Percentiles rank a stretch among this genome's conserved stretches.
Conservation (phyloP, 176 grass and related monocot species). For the Raddia guianensis region DNA sequence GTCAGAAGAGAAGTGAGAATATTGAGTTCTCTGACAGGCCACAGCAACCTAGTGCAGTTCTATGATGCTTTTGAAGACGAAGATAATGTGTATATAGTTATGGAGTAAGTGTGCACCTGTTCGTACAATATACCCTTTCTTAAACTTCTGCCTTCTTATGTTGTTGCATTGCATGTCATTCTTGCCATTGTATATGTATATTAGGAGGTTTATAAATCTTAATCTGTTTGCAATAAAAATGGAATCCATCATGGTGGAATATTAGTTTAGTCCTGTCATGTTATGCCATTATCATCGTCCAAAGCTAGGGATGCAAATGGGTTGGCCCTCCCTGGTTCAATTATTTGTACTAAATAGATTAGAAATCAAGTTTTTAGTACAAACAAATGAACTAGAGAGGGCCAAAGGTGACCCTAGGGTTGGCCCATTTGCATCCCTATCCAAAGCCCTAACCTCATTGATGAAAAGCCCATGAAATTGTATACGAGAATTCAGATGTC, state of each 20-base stretch:
- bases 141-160: constrained; percentile 4
- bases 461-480: not conserved
- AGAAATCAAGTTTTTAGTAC: too few relatives aligned
- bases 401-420: too few relatives aligned
- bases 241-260: constrained; percentile 18
- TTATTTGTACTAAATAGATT: too few relatives aligned
- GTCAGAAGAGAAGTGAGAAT: constrained; percentile 98
- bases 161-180: constrained; percentile 24
- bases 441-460: not conserved
- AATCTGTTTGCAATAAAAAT: not conserved
- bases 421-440: too few relatives aligned
- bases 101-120: constrained; percentile 79
- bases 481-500: not conserved
- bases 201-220: constrained; percentile 20
- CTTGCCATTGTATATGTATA: not conserved
- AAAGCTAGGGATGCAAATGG: not conserved
- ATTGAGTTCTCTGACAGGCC: constrained; percentile 91
- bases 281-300: not conserved
- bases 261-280: not conserved
- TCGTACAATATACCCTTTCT: not conserved
- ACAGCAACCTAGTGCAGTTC: constrained; percentile 95
- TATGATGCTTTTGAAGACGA: constrained; percentile 97
- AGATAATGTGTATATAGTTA: constrained; percentile 97
- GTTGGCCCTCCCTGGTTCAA: too few relatives aligned
- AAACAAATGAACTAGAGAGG: too few relatives aligned